Evolutionary conservation across 2,329 filamentous ascomycete species (phyloP), one percentile per base, ranked within the genome.

Genomic region (Pseudogymnoascus sp.): DNA sequence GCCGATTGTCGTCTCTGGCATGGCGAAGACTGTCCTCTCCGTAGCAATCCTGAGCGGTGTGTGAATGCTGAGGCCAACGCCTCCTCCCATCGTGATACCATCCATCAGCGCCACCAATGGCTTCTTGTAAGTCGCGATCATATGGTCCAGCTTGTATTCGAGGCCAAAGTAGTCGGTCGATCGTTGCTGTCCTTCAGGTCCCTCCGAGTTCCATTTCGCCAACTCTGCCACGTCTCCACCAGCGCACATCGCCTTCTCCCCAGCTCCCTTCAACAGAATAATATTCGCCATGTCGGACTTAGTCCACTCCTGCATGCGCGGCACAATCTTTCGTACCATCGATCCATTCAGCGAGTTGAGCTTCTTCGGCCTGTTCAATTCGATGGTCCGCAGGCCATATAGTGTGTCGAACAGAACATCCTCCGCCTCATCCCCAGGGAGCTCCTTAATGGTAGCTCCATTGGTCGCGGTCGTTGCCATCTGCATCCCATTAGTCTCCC

Each of bases 1-100:
- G 39, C 94, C 94, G 72, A 99, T 99, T 7, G 86, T 96, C 3
- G 94, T 99, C 78, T 99, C 94, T 31, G 94, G 94, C 94, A 99
- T 99, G 69, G 95, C 92, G 71, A 99, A 97, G 58, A 96, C 78
- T 5, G 94, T 99, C 72, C 88, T 89, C 77, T 99, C 94, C 2
- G 94, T 99, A 38, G 94, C 94, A 72, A 99, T 96, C 65, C 94
- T 84, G 82, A 99, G 93, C 2, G 94, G 95, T 2, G 94, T 93
- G 76, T 99, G 95, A 61, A 96, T 84, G 74, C 90, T 95, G 63
- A 99, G 83, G 6, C 94, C 94, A 61, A 97, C 94, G 68, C 94
- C 94, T 62, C 94, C 94, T 62, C 94, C 94, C 94, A 99, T 99
- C 61, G 95, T 99, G 74, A 96, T 90, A 64, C 94, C 94, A 72